These are phyloP conservation scores for Boletus coccyginus DNA, from an alignment of 768 basidiomycete genomes.

Conservation along the genomic window DNA sequence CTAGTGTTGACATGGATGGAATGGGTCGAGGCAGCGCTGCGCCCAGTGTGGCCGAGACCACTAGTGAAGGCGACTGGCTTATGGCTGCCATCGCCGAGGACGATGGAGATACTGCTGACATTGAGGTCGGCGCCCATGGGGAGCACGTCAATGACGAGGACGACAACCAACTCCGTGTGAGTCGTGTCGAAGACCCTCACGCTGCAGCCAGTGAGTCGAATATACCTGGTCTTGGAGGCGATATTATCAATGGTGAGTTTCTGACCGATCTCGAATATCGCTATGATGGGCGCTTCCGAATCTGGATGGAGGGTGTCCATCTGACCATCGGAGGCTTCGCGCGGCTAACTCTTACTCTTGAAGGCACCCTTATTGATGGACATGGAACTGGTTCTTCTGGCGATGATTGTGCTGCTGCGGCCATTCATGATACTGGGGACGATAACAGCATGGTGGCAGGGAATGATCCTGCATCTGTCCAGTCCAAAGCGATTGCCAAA, in stretches of 20 bases:
- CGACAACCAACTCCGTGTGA: conserved; percentile 43
- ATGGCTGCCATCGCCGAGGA: conserved; percentile 85
- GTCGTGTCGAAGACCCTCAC: conserved; percentile 39
- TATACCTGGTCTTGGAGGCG: conserved; percentile 33
- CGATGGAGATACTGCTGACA: conserved; percentile 54
- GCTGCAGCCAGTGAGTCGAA: conserved; percentile 32
- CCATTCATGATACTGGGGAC: conserved; percentile 15
- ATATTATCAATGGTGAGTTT: conserved; percentile 53
- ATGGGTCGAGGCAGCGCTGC: conserved; percentile 60
- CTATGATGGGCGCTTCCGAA: conserved; percentile 48
- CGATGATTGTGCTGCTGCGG: conserved; percentile 13
- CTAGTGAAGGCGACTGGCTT: conserved; percentile 81
- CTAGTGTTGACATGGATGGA: conserved; percentile 54
- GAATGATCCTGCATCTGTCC: conserved; percentile 26
- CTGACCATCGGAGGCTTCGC: conserved; percentile 41
- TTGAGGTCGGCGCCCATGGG: conserved; percentile 55
- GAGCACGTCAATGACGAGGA: conserved; percentile 47
- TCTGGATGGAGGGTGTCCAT: conserved; percentile 41
- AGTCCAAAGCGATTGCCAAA: conserved; percentile 20
- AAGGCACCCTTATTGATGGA: conserved; percentile 43
- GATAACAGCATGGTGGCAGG: conserved; percentile 17
- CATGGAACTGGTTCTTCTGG: conserved; percentile 34
- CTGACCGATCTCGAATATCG: conserved; percentile 30
- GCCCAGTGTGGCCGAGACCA: conserved; percentile 59
- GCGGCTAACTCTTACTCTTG: conserved; percentile 50